Base-by-base conservation (phyloP, 176 grass and related monocot genomes). In the Bolboschoenus planiculmis region DNA sequence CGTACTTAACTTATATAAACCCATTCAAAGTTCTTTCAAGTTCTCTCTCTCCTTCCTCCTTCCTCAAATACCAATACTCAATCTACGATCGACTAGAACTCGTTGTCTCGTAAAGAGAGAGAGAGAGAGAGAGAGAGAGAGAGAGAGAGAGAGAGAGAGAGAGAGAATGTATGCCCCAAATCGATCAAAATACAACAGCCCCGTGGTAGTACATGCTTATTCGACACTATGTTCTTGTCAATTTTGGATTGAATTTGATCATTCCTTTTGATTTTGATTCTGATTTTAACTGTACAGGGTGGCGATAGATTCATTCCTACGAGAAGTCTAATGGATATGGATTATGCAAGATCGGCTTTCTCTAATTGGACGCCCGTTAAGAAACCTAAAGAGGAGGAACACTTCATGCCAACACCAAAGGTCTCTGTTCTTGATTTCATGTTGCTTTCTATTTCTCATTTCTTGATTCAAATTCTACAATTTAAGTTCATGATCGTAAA, bases 251-350 rank as follows among this genome's bases (percentile, higher is more conserved):
- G 36, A 81, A 61, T 64, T 63, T 18, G 36, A 31, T 36, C 3
- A 43, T 81, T 62, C 57, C 3, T 81, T 43, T 81, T 33, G 26
- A 23, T 48, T 81, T 81, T 43, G 1, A 37, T 62, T 81, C 18
- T 55, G 53, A 4, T 6, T 26, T 78, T 10, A 58, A 36, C 31
- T 80, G 78, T 63, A 33, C 36, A 81, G 79, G 79, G 66, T 71
- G 76, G 82, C 0, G 87, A 88, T 63, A 78, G 83, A 20, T 88
- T 88, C 76, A 88, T 88, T 24, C 87, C 76, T 10, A 85, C 87
- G 20, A 74, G 87, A 53, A 85, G 87, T 47, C 62, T 81, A n/a
- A 88, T 88, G 87, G 83, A 88, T 40, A 66, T 88, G 24, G 87
- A 88, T 58, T 62, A 60, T 40, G 87, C 87, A 14, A 82, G 39